Evolutionary conservation across 2,329 filamentous ascomycete genomes (phyloP).

Genomic region (Phialophora macrospora): DNA sequence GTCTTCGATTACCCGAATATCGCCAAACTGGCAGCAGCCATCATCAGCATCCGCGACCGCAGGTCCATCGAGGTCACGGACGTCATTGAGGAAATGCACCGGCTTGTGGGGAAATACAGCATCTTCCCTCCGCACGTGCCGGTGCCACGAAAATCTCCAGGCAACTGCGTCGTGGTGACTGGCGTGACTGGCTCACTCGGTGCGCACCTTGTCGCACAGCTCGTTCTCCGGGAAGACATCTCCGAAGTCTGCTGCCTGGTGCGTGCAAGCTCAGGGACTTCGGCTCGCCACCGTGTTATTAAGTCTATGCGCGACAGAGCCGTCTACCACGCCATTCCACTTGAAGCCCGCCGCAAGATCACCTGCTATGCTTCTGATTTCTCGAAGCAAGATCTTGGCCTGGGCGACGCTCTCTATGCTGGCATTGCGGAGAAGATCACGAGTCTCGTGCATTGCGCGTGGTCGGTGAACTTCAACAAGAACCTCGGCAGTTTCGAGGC

Average conservation of each 20-base stretch:
- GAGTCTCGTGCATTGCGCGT: conserved; percentile 66
- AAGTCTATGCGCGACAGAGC: conserved; percentile 48
- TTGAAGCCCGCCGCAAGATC: conserved; percentile 46
- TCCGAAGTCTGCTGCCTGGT: conserved; percentile 62
- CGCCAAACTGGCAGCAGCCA: conserved; percentile 48
- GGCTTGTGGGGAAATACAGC: conserved; percentile 51
- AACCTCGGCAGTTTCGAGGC: conserved; percentile 62
- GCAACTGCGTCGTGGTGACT: conserved; percentile 54
- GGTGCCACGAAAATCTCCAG: conserved; percentile 30
- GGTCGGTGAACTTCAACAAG: conserved; percentile 69
- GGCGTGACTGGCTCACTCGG: conserved; percentile 70
- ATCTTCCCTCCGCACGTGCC: conserved; percentile 42
- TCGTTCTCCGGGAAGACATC: conserved; percentile 47
- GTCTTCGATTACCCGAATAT: conserved; percentile 64
- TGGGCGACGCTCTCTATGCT: conserved; percentile 50
- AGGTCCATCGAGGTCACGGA: conserved; percentile 41
- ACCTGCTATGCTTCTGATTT: conserved; percentile 56
- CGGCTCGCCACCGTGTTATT: conserved; percentile 52
- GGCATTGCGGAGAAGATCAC: conserved; percentile 52
- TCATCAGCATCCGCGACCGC: conserved; percentile 35
- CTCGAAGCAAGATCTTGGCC: conserved; percentile 54
- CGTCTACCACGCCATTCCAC: conserved; percentile 21
- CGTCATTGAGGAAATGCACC: conserved; percentile 51
- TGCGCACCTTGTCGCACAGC: conserved; percentile 59
- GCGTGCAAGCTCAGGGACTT: conserved; percentile 52